A percentile compares a stretch with the other conserved stretches of the same genome.
These are phyloP conservation scores for Senna tora DNA, from an alignment of 306 rosid species.

Conservation along the genomic window DNA sequence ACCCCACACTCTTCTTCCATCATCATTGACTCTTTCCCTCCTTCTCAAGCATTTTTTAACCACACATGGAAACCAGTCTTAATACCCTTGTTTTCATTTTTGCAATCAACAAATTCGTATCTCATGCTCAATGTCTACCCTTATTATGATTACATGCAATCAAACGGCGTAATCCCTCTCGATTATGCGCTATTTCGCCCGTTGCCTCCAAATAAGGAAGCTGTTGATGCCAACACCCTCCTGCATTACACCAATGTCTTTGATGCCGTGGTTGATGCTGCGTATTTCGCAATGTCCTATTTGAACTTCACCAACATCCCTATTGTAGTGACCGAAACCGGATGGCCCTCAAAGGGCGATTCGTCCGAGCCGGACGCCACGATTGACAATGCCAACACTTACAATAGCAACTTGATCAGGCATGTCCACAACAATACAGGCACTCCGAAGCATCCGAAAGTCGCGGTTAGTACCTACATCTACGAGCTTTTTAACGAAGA, in stretches of 20 bases:
- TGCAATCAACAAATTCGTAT: slow-evolving; percentile 81
- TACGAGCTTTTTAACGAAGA: slow-evolving; percentile 96
- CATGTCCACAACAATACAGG: slow-evolving; percentile 91
- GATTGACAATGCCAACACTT: slow-evolving; percentile 82
- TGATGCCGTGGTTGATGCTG: slow-evolving; percentile 92
- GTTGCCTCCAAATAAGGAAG: slow-evolving; percentile 92
- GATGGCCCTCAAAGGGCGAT: slow-evolving; percentile 95
- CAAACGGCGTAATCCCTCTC: slow-evolving; percentile 82
- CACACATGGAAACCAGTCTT: slow-evolving; percentile 89
- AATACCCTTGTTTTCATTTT: slow-evolving; percentile 79
- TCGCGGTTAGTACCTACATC: slow-evolving; percentile 84
- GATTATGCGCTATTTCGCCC: slow-evolving; percentile 97
- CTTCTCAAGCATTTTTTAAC: slow-evolving; percentile 93
- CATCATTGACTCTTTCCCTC: slow-evolving; percentile 94
- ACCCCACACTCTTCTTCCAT: slow-evolving; percentile 83
- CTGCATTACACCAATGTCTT: slow-evolving; percentile 94
- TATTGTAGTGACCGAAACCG: slow-evolving; percentile 82
- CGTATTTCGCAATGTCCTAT: slow-evolving; percentile 89
- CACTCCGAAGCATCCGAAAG: slow-evolving; percentile 90
- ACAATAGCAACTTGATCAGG: slow-evolving; percentile 87
- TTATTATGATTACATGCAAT: slow-evolving; percentile 83
- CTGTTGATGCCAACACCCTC: slow-evolving; percentile 87
- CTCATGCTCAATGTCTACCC: slow-evolving; percentile 95
- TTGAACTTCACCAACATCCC: slow-evolving; percentile 80
- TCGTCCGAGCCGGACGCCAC: slow-evolving; percentile 79